Conservation (phyloP, 441 rosid genomes). For the Populus trichocarpa region DNA sequence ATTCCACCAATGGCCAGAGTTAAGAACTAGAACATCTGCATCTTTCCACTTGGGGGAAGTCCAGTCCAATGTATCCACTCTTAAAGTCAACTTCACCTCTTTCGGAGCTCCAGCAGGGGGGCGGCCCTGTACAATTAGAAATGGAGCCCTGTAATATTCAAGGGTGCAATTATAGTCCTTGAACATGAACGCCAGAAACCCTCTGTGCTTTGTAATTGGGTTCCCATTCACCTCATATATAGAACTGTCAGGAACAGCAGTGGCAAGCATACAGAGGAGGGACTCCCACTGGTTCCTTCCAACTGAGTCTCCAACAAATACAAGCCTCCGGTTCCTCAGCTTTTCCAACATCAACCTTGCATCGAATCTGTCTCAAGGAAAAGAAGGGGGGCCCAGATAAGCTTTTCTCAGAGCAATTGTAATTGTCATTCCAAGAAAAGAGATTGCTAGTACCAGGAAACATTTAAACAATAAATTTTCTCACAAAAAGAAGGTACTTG, state of each 20-base stretch:
- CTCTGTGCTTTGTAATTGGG: slow-evolving; percentile 88
- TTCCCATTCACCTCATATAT: slow-evolving; percentile 74
- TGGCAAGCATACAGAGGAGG: slow-evolving; percentile 80
- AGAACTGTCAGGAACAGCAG: slow-evolving; percentile 55
- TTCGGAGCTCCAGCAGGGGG: slow-evolving; percentile 55
- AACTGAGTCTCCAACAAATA: slow-evolving; percentile 89
- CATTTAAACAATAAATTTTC: not conserved
- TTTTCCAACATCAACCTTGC: slow-evolving; percentile 69
- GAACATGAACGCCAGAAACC: slow-evolving; percentile 68
- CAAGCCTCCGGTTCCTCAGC: slow-evolving; percentile 58
- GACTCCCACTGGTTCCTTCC: slow-evolving; percentile 99
- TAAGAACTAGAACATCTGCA: slow-evolving; percentile 67
- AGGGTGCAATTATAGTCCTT: slow-evolving; percentile 82
- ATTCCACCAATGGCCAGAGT: slow-evolving; percentile 96
- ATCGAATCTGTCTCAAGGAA: slow-evolving; percentile 54
- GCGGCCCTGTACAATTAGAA: slow-evolving; percentile 60
- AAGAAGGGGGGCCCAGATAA: slow-evolving; percentile 3
- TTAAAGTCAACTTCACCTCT: slow-evolving; percentile 55
- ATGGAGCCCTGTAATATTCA: slow-evolving; percentile 91
- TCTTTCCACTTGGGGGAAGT: slow-evolving; percentile 49
- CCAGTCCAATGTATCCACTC: slow-evolving; percentile 68
- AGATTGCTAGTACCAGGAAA: not conserved
- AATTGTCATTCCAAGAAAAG: not conserved
- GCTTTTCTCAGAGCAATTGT: not conserved
- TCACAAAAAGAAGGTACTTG: not conserved